These are phyloP conservation scores for Metschnikowia anglica DNA, from an alignment of 805 yeast species.

Conservation along the genomic window DNA sequence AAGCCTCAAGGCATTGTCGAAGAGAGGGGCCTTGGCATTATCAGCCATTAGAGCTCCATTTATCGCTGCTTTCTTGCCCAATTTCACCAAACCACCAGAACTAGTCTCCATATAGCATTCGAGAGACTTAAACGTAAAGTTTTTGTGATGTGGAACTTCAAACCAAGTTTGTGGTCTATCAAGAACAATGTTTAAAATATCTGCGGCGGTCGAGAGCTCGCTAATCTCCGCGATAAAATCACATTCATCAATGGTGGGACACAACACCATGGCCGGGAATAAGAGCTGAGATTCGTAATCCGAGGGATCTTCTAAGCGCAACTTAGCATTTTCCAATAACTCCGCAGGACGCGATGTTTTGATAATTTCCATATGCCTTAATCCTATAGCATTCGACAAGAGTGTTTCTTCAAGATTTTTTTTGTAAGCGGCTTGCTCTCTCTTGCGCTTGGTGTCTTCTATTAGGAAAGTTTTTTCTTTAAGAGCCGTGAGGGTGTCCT, in stretches of 20 bases:
- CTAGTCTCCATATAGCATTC: conserved; percentile 80
- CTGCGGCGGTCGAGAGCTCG: conserved; percentile 67
- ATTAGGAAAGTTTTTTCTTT: conserved; percentile 31
- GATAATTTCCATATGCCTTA: conserved; percentile 56
- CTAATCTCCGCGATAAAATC: conserved; percentile 77
- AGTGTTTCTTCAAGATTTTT: conserved; percentile 42
- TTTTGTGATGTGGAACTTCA: conserved; percentile 56
- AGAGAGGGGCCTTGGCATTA: conserved; percentile 67
- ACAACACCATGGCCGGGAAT: conserved; percentile 77
- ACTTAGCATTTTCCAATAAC: conserved; percentile 48
- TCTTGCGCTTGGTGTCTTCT: conserved; percentile 31
- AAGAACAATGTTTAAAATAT: conserved; percentile 55
- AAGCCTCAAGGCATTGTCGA: conserved; percentile 69
- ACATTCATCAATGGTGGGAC: conserved; percentile 81
- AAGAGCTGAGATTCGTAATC: conserved; percentile 76
- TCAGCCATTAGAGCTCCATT: conserved; percentile 62
- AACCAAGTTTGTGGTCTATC: conserved; percentile 72
- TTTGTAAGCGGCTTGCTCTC: conserved; percentile 39
- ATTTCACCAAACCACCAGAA: conserved; percentile 80
- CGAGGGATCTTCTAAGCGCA: conserved; percentile 59
- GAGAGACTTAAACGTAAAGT: conserved; percentile 58
- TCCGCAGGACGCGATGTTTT: conserved; percentile 56
- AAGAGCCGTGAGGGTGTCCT: conserved; percentile 44
- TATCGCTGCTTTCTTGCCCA: conserved; percentile 73
- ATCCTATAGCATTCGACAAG: conserved; percentile 56